These are phyloP conservation scores for Plasmodium fragile DNA, from an alignment of 169 alveolate genomes.

Conservation along the genomic window DNA sequence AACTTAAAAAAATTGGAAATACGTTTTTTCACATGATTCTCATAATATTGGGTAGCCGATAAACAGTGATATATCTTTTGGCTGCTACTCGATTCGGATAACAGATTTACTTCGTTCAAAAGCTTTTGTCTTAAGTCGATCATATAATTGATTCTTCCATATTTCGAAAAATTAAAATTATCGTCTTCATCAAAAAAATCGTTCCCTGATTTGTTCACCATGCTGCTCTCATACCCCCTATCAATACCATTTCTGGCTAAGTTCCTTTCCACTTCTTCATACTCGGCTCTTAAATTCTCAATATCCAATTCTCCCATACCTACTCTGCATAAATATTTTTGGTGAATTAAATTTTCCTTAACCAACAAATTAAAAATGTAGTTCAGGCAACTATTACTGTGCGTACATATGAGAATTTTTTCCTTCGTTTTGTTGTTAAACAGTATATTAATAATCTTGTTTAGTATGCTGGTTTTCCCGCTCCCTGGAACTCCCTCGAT, in stretches of 20 bases:
- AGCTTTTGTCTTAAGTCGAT: slow-evolving; percentile 84
- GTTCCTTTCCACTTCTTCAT: slow-evolving; percentile 55
- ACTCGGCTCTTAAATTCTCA: slow-evolving; percentile 76
- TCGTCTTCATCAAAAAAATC: slow-evolving; percentile 76
- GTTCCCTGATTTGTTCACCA: slow-evolving; percentile 14
- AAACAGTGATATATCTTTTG: slow-evolving; percentile 80
- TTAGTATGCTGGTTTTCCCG: slow-evolving; percentile 93
- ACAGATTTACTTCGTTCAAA: slow-evolving; percentile 78
- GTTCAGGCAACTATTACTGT: slow-evolving; percentile 92
- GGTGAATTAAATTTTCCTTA: slow-evolving; percentile 90
- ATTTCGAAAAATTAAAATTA: slow-evolving; percentile 86
- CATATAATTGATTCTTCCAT: slow-evolving; percentile 92
- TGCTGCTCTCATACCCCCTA: not conserved
- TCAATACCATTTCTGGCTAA: slow-evolving; percentile 3
- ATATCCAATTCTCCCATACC: slow-evolving; percentile 92
- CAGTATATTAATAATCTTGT: slow-evolving; percentile 92
- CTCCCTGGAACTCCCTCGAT: slow-evolving; percentile 97
- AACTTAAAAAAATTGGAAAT: slow-evolving; percentile 40
- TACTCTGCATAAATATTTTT: slow-evolving; percentile 92
- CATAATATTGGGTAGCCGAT: slow-evolving; percentile 79
- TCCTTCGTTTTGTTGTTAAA: slow-evolving; percentile 91
- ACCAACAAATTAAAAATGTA: slow-evolving; percentile 93
- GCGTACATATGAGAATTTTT: slow-evolving; percentile 91
- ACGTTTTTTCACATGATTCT: slow-evolving; percentile 70
- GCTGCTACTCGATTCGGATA: slow-evolving; percentile 75